A percentile compares a stretch with the other conserved stretches of the same genome.
phyloP scores from a whole-genome alignment of 208 protist species.

The Phytomonas francai region DNA sequence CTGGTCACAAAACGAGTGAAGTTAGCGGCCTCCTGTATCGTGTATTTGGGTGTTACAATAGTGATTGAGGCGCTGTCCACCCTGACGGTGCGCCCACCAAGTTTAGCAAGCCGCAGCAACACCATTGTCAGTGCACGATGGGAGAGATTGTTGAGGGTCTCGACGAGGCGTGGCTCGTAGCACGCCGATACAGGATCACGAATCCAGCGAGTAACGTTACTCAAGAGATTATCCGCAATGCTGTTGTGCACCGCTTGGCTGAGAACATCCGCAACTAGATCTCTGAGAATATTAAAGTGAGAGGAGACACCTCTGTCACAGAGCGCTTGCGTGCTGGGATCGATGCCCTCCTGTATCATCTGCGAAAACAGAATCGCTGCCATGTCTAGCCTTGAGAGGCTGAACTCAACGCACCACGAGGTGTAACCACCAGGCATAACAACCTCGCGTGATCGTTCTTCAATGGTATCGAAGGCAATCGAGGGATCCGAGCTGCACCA shows the following conservation, averaged over 20 bases:
- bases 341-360: conserved; percentile 81
- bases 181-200: conserved; percentile 64
- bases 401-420: conserved; percentile 82
- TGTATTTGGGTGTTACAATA: conserved; percentile 75
- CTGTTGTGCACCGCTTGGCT: conserved; percentile 56
- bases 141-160: conserved; percentile 63
- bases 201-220: conserved; percentile 80
- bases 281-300: conserved; percentile 87
- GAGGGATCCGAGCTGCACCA: conserved; percentile 66
- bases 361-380: conserved; percentile 86
- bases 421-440: conserved; percentile 75
- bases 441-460: conserved; percentile 70
- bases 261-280: conserved; percentile 78
- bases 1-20: conserved; percentile 72
- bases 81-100: conserved; percentile 77
- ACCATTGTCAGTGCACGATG: conserved; percentile 74
- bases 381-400: conserved; percentile 78
- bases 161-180: conserved; percentile 81
- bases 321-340: conserved; percentile 58
- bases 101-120: conserved; percentile 75
- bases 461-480: conserved; percentile 67
- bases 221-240: conserved; percentile 62
- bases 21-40: conserved; percentile 63
- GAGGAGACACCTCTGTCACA: conserved; percentile 76
- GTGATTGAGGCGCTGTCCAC: conserved; percentile 63